Evolutionary conservation across 805 yeast species (phyloP), one percentile per base, ranked within the genome.

Genomic region (Cyberlindnera suaveolens): DNA sequence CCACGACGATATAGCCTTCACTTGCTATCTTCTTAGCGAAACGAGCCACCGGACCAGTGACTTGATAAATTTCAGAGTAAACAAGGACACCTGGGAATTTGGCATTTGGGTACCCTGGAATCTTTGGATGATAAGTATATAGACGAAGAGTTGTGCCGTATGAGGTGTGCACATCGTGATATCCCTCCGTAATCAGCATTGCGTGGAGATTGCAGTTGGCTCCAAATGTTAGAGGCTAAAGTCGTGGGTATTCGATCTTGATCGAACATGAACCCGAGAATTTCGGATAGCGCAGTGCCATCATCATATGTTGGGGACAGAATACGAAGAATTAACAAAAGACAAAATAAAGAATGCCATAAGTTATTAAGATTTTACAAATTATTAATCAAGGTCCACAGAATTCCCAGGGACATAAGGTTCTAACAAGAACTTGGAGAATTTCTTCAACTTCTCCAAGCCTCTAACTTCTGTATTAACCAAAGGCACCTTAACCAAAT

Each of bases 391-490:
- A 42, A 58, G 41, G 27, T 56, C 62, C 35, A 58, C 51, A 23
- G 51, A 43, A 13, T 42, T 49, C 29, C 72, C 72, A 15, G 91
- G 88, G 58, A 82, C 77, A 57, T 85, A 87, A 27, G 93, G 93
- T 34, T 80, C 74, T 40, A 88, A 66, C 57, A 91, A 75, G 69
- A 83, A 88, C 57, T 79, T 75, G 29, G 96, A 86, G 60, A 93
- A 93, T 62, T 80, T 77, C 62, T 78, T 82, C 64, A 93, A 74
- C 60, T 89, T 87, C 43, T 83, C 85, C 49, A 86, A 72, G 30
- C 99, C 99, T 66, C 99, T 80, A 44, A 93, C 93, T 68, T 93
- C 99, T 51, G 85, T 79, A 38, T 96, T 96, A 52, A 93, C 78
- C 61, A 91, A 78, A 3, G 99, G 99, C 81, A 93, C 85, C 68